These are phyloP conservation scores for Vaccinium myrtillus DNA, from an alignment of 148 eudicot species.

Conservation along the genomic window DNA sequence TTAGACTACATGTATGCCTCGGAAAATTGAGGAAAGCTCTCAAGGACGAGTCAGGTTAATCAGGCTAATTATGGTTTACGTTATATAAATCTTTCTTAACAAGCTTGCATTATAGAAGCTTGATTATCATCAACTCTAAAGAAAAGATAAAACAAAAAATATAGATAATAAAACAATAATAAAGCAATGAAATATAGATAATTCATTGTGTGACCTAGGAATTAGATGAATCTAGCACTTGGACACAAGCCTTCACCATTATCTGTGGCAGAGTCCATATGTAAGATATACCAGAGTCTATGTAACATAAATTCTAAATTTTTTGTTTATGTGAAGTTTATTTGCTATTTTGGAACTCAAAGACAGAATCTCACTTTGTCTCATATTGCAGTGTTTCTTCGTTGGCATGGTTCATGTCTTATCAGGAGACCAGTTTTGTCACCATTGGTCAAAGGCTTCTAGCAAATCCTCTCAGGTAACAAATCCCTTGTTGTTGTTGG, in stretches of 20 bases:
- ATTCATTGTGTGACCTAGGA: neutral
- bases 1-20: neutral
- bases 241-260: neutral
- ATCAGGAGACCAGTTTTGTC: conserved; percentile 94
- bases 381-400: conserved; percentile 79
- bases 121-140: neutral
- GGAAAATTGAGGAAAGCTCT: neutral
- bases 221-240: neutral
- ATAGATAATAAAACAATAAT: neutral
- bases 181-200: neutral
- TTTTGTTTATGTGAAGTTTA: neutral
- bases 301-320: neutral
- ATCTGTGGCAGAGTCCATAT: neutral
- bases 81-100: neutral
- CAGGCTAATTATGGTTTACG: neutral
- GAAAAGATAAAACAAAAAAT: neutral
- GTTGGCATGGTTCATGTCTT: conserved; percentile 98
- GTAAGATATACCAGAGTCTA: neutral
- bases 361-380: neutral
- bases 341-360: conserved; percentile 4
- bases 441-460: conserved; percentile 95
- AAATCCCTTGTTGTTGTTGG: neutral
- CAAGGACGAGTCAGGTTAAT: neutral
- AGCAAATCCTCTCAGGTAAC: conserved; percentile 93
- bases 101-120: conserved; percentile 3